Evolutionary conservation across 2,329 filamentous ascomycete genomes (phyloP), one percentile per base, ranked within the genome.

Genomic region (Cercospora nicotianae): DNA sequence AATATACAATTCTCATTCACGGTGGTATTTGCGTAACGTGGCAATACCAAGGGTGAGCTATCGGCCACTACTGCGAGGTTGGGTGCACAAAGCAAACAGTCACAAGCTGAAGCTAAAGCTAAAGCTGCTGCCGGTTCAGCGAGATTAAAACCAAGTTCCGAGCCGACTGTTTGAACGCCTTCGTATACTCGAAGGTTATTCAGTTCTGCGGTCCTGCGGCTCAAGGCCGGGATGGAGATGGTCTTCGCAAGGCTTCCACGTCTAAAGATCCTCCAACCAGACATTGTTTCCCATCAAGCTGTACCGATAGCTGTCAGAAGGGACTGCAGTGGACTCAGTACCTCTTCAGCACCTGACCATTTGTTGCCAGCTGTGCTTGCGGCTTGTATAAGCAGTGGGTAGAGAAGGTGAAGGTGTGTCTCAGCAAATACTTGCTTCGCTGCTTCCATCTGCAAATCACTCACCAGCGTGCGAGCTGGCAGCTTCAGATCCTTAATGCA

Each of bases 371-470:
- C 90, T 67, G 87, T 88, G 67, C 81, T 82, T 3, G 88, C 81
- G 2, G 89, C 90, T 71, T 86, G 85, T 18, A 90, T 85, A 60
- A 96, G 78, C 60, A 98, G 81, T 7, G 93, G 91, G 78, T 96
- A 97, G 69, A 99, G 79, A 76, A 90, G 86, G 71, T 92, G 84
- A 33, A 98, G 81, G 80, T 98, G 94, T 77, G 91, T 93, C 75
- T 88, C 88, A 68, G 64, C 69, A 51, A 68, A 53, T 53, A 66
- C 72, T 61, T 45, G 66, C 18, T 48, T 45, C 26, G 53, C 18
- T 20, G n/a, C 18, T 23, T 42, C 31, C 30, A n/a, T 20, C 9
- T 39, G 26, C 13, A 23, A 16, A 51, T 36, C 68, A 26, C 69
- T 23, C 36, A 70, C 71, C 3, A 86, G 58, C 0, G 88, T 86